These are phyloP conservation scores for Aspergillus clavatus DNA, from an alignment of 2,329 filamentous ascomycete genomes.

Conservation along the genomic window DNA sequence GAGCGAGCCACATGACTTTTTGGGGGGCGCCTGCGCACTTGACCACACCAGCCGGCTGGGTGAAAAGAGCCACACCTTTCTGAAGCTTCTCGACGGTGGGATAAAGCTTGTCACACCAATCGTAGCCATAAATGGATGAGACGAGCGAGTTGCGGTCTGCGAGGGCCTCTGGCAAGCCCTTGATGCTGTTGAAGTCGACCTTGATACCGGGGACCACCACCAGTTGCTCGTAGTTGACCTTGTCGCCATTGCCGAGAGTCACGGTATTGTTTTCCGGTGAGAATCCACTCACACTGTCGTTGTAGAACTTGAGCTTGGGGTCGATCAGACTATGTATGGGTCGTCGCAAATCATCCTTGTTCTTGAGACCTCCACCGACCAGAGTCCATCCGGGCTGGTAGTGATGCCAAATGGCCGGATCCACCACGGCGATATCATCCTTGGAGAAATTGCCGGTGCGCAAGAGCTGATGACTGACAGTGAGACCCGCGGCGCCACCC, in stretches of 20 bases:
- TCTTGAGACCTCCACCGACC: slow-evolving; percentile 62
- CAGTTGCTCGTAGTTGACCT: slow-evolving; percentile 59
- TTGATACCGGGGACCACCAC: slow-evolving; percentile 57
- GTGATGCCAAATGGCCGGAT: slow-evolving; percentile 60
- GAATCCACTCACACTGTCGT: slow-evolving; percentile 48
- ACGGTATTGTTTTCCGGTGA: slow-evolving; percentile 54
- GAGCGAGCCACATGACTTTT: slow-evolving; percentile 59
- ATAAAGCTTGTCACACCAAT: slow-evolving; percentile 53
- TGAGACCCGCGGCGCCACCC: slow-evolving; percentile 60
- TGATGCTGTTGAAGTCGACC: slow-evolving; percentile 49
- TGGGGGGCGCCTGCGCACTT: slow-evolving; percentile 61
- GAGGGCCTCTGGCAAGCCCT: slow-evolving; percentile 55
- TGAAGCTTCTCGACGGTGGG: slow-evolving; percentile 45
- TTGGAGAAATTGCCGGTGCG: slow-evolving; percentile 52
- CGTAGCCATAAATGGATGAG: slow-evolving; percentile 56
- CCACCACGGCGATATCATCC: slow-evolving; percentile 61
- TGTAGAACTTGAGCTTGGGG: slow-evolving; percentile 59
- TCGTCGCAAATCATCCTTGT: slow-evolving; percentile 53
- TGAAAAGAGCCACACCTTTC: slow-evolving; percentile 54
- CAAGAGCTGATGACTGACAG: slow-evolving; percentile 64
- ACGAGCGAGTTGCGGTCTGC: slow-evolving; percentile 46
- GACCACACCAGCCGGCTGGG: slow-evolving; percentile 54
- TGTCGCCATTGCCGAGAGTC: slow-evolving; percentile 52
- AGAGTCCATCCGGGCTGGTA: slow-evolving; percentile 68
- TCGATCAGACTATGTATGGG: slow-evolving; percentile 52